These are phyloP conservation scores for Solanum chiquidenum DNA, from an alignment of 257 asterid species.

Conservation along the genomic window DNA sequence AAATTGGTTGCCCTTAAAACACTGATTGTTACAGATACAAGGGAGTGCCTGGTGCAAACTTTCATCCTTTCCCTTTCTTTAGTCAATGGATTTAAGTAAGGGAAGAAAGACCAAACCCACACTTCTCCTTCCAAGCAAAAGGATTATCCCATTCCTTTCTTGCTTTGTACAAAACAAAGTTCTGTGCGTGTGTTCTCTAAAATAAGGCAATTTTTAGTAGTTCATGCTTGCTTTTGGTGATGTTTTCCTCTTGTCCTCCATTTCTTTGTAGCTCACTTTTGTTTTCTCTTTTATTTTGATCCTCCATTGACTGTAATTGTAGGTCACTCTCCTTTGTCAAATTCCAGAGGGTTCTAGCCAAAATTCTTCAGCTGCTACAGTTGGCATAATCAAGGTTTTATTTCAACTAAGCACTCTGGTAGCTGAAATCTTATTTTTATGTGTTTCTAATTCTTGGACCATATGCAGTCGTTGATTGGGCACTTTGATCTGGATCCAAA, in stretches of 20 bases:
- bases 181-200: background rate
- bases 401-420: background rate
- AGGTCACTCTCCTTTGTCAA: slow-evolving; percentile 95
- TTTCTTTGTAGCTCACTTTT: background rate
- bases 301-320: slow-evolving; percentile 10
- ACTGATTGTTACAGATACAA: background rate
- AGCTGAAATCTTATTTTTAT: background rate
- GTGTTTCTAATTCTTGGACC: slow-evolving; percentile 21
- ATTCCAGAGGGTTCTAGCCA: slow-evolving; percentile 56
- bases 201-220: background rate
- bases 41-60: background rate
- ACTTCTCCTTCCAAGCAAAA: background rate
- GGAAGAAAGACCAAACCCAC: background rate
- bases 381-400: slow-evolving; percentile 85
- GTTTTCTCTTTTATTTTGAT: background rate
- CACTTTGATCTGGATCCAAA: slow-evolving; percentile 99
- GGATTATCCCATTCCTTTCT: background rate
- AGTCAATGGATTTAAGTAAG: background rate
- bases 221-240: background rate
- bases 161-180: background rate
- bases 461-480: slow-evolving; percentile 88
- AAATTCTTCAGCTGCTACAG: slow-evolving; percentile 67
- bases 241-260: background rate
- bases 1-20: background rate
- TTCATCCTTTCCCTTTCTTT: background rate